Conservation (phyloP, 345 rosid species). For the Tarenaya hassleriana region DNA sequence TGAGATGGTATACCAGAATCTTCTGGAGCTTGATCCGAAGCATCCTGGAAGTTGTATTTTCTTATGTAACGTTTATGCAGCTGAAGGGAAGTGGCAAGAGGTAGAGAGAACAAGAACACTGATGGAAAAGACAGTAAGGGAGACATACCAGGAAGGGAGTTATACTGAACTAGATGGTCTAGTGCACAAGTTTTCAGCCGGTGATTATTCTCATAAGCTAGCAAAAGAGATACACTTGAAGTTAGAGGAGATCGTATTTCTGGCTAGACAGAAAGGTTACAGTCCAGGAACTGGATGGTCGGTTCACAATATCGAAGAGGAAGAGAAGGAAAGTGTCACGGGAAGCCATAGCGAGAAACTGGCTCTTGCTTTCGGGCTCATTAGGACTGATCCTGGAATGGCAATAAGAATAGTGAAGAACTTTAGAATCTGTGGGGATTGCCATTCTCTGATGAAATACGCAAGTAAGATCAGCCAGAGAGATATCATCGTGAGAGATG, state of each 20-base stretch:
- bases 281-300: conserved; percentile 52
- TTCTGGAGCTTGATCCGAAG: conserved; percentile 45
- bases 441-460: conserved; percentile 58
- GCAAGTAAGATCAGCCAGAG: conserved; percentile 40
- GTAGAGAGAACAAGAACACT: conserved; percentile 31
- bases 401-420: conserved; percentile 52
- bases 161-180: conserved; percentile 42
- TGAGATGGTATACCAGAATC: conserved; percentile 37
- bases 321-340: conserved; percentile 49
- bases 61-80: conserved; percentile 43
- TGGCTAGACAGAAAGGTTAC: conserved; percentile 41
- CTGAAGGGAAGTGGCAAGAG: conserved; percentile 40
- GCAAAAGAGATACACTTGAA: conserved; percentile 36
- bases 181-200: conserved; percentile 48
- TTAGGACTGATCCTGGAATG: conserved; percentile 32
- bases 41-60: conserved; percentile 47
- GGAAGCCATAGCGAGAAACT: conserved; percentile 63
- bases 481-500: conserved; percentile 51
- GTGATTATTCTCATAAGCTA: conserved; percentile 35
- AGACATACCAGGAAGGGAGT: conserved; percentile 49
- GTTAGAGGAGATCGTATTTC: conserved; percentile 39
- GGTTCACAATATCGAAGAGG: conserved; percentile 59
- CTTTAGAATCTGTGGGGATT: conserved; percentile 58
- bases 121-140: conserved; percentile 29
- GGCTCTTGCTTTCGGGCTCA: conserved; percentile 55